These are phyloP conservation scores for Backusella morwellensis DNA, from an alignment of 192 early-diverging fungal genomes.

Conservation along the genomic window DNA sequence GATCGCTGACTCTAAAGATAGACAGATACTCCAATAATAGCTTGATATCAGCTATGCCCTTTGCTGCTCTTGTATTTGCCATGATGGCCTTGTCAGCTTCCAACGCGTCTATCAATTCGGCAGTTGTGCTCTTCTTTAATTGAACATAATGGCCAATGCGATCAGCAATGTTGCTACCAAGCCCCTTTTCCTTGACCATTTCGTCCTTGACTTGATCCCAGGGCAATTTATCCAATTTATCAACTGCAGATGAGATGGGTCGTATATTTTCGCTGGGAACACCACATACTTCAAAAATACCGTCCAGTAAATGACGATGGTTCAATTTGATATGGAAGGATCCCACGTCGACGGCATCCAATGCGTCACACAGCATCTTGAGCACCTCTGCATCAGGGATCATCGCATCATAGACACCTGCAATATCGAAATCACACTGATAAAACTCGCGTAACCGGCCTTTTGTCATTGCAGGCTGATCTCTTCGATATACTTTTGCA, in stretches of 20 bases:
- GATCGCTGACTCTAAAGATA: conserved; percentile 66
- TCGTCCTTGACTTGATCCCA: conserved; percentile 94
- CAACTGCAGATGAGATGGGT: conserved; percentile 93
- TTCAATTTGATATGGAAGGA: conserved; percentile 91
- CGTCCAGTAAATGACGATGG: conserved; percentile 95
- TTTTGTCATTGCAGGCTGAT: conserved; percentile 96
- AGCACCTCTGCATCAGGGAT: conserved; percentile 91
- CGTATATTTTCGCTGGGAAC: conserved; percentile 88
- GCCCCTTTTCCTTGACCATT: conserved; percentile 93
- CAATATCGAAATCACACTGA: conserved; percentile 98
- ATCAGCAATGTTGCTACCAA: conserved; percentile 75
- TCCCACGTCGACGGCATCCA: conserved; percentile 79
- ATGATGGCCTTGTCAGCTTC: conserved; percentile 60
- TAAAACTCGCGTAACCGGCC: conserved; percentile 97
- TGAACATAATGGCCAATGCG: conserved; percentile 87
- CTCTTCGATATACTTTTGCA: conserved; percentile 96
- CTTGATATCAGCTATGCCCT: conserved; percentile 83
- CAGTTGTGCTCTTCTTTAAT: conserved; percentile 61
- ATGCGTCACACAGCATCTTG: conserved; percentile 75
- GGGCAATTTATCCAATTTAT: conserved; percentile 96
- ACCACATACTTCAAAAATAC: conserved; percentile 94
- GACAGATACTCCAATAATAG: conserved; percentile 81
- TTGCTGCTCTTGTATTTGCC: conserved; percentile 64
- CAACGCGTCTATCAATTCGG: conserved; percentile 72
- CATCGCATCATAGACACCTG: conserved; percentile 92